Base-by-base conservation (phyloP, 306 rosid species). In the Heteromeles arbutifolia region DNA sequence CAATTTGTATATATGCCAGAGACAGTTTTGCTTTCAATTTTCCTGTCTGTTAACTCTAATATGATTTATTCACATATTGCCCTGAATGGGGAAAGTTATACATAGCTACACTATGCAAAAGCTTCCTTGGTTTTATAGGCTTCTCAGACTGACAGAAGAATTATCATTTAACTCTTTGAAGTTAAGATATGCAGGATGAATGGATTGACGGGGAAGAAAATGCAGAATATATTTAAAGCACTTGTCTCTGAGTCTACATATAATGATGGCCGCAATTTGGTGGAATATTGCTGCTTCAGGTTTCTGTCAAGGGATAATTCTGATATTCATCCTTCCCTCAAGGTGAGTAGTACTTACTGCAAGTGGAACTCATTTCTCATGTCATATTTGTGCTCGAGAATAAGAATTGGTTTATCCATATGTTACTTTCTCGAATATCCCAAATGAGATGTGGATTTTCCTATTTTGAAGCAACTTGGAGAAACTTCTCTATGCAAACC, bases 261-360 rank as follows among this genome's bases (percentile, higher is more conserved):
- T 67, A 85, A 75, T 22, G 83, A 89, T 87, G 97, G 92, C 58
- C 98, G 98, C 48, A 85, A 88, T 88, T 86, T 92, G 87, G 91
- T 95, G 32, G 98, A 95, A 68, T 95, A 95, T 83, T 92, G 98
- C 96, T 92, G 97, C 95, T 92, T 95, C 83, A 90, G 98, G 79
- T 95, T 87, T 85, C 83, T 95, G 89, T 95, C 98, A 69, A 89
- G 97, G 83, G 93, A 95, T 69, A 80, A 72, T 83, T 89, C 98
- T 74, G 87, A 79, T 81, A 25, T 92, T 83, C 98, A 90, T 85
- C 93, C 97, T 83, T 92, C 97, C 66, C 95, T 95, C 61, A 88
- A 90, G 96, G 98, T 92, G 69, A 58, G 83, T 43, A 8, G 34
- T 32, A 73, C 14, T 37, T 63, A 11, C 41, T 65, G 26, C 69